phyloP scores from a whole-genome alignment of 1,284 basidiomycete genomes.

The Malassezia furfur region DNA sequence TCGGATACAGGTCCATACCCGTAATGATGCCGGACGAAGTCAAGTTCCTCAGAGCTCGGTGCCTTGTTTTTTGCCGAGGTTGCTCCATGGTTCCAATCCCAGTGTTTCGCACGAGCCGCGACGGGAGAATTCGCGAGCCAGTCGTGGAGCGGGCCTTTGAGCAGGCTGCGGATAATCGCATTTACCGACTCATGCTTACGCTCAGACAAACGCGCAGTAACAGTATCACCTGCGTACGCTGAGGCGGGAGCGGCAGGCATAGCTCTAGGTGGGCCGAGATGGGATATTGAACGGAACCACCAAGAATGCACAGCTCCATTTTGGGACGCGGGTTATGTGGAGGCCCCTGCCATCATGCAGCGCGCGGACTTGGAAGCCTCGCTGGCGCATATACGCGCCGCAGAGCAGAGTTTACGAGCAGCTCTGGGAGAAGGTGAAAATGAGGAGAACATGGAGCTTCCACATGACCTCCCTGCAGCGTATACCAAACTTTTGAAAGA shows the following conservation, averaged over 20 bases:
- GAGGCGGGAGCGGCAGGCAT: background rate
- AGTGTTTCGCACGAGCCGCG: constrained; percentile 30
- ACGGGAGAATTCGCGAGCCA: constrained; percentile 29
- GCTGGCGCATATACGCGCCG: constrained; percentile 1
- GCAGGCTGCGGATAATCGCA: background rate
- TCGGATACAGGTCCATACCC: constrained; percentile 29
- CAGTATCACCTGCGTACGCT: background rate
- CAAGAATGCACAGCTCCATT: too few relatives aligned
- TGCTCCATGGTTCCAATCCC: constrained; percentile 45
- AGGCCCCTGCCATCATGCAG: background rate
- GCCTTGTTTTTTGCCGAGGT: constrained; percentile 29
- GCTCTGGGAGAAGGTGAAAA: background rate
- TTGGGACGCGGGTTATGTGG: background rate
- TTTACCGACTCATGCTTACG: background rate
- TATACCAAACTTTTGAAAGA: constrained; percentile 4
- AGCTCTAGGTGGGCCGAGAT: background rate
- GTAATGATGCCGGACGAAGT: constrained; percentile 27
- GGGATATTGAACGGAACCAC: too few relatives aligned
- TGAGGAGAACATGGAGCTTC: background rate
- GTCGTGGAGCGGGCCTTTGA: background rate
- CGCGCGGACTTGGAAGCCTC: background rate
- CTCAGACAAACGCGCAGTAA: background rate
- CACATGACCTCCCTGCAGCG: background rate
- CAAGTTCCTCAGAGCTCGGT: constrained; percentile 38
- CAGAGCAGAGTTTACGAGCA: background rate